phyloP scores from a whole-genome alignment of 2,329 filamentous ascomycete species.

The Phaeoacremonium minimum region DNA sequence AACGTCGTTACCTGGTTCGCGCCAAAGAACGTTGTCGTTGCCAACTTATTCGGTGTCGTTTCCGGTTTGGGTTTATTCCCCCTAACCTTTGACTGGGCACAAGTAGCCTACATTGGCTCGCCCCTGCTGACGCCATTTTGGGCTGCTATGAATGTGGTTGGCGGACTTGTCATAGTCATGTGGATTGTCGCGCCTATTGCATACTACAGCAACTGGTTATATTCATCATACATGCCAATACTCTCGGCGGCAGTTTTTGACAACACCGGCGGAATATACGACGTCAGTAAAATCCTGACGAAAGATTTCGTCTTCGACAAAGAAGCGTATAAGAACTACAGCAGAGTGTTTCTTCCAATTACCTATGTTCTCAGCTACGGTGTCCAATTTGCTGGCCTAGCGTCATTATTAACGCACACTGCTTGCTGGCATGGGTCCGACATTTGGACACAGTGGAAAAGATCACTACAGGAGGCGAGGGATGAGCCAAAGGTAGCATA shows the following conservation, averaged over 20 bases:
- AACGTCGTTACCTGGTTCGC: constrained; percentile 86
- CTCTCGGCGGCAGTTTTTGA: constrained; percentile 82
- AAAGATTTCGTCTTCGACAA: constrained; percentile 73
- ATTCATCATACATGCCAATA: constrained; percentile 82
- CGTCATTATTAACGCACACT: constrained; percentile 76
- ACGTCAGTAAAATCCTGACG: constrained; percentile 77
- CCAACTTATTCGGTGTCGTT: constrained; percentile 82
- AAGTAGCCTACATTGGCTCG: constrained; percentile 84
- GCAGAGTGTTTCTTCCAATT: constrained; percentile 78
- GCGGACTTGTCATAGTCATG: constrained; percentile 76
- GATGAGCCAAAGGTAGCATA: constrained; percentile 47
- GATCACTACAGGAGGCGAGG: constrained; percentile 60
- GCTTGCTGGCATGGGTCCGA: constrained; percentile 80
- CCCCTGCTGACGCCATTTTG: constrained; percentile 81
- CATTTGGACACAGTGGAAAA: constrained; percentile 72
- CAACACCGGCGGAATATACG: constrained; percentile 74
- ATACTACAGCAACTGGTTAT: constrained; percentile 77
- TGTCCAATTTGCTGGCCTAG: constrained; percentile 78
- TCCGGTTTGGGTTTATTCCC: constrained; percentile 82
- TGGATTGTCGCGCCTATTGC: constrained; percentile 77
- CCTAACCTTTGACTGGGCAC: constrained; percentile 87
- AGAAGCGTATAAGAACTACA: constrained; percentile 74
- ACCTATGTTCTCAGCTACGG: constrained; percentile 86
- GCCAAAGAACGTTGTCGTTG: constrained; percentile 78
- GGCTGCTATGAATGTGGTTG: constrained; percentile 81